Percentiles rank a stretch among this genome's conserved stretches.
These are phyloP conservation scores for Byssochlamys sp. DNA, from an alignment of 2,329 filamentous ascomycete species.

Conservation along the genomic window DNA sequence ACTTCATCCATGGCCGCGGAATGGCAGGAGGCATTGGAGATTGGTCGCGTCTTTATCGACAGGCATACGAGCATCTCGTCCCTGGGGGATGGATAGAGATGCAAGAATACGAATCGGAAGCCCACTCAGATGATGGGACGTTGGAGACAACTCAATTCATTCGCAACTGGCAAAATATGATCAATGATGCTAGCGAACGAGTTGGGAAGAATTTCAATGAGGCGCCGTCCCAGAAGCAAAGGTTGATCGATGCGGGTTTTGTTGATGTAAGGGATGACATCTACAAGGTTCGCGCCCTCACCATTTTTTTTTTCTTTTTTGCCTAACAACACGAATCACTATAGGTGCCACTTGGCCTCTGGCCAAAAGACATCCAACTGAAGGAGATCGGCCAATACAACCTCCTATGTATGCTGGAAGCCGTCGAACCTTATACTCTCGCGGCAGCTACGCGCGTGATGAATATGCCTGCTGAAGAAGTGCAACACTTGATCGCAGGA, in stretches of 20 bases:
- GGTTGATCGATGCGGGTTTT: constrained; percentile 24
- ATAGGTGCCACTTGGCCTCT: constrained; percentile 21
- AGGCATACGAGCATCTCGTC: constrained; percentile 14
- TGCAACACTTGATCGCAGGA: constrained; percentile 18
- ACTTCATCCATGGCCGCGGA: constrained; percentile 23
- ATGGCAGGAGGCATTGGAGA: constrained; percentile 16
- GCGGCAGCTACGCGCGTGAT: constrained; percentile 16
- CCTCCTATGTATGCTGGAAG: constrained; percentile 10
- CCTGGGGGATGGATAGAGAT: constrained; percentile 22
- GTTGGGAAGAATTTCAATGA: constrained; percentile 18
- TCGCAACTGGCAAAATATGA: constrained; percentile 14
- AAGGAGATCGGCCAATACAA: constrained; percentile 33
- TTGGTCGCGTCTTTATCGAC: constrained; percentile 12
- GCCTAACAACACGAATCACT: neutral
- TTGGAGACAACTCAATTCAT: constrained; percentile 9
- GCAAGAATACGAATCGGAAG: constrained; percentile 17
- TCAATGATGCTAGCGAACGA: constrained; percentile 12
- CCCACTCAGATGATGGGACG: constrained; percentile 12
- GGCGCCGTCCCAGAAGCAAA: constrained; percentile 14
- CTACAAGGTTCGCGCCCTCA: constrained; percentile 10
- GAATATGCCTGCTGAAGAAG: constrained; percentile 16
- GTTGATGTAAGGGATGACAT: constrained; percentile 19
- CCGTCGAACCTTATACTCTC: constrained; percentile 16
- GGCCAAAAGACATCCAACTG: constrained; percentile 18
- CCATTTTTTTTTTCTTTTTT: neutral